Base-by-base conservation (phyloP, 225 moss, liverwort and hornwort species). In the Pleurozium schreberi region DNA sequence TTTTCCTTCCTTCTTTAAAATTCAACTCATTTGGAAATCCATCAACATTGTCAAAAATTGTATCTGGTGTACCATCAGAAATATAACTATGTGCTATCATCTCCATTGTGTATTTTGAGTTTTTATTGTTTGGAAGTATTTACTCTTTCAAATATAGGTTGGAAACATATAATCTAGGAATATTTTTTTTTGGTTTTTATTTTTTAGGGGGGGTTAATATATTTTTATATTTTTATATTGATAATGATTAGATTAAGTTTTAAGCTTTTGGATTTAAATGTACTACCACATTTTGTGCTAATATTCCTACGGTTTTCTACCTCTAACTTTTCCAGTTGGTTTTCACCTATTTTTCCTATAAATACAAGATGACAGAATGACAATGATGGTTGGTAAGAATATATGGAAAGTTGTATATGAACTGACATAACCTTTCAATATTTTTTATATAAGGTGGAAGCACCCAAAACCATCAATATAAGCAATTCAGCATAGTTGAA, bases 41-140 rank as follows among this genome's bases (percentile, higher is more conserved):
- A 83, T 90, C 88, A 42, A 71, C 23, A 21, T 83, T 77, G 12
- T 90, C 90, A 86, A 88, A 83, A 50, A 83, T 63, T 71, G 71
- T 59, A 8, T 90, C 38, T 12, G 15, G 83, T 50, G 83, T 47
- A 86, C 90, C 59, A 83, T 90, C 52, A 0, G 79, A 90, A 70
- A 88, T 90, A 8, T 90, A 92, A 42, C 92, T 92, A 88, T 92
- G 88, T 20, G 92, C 92, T 88, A 90, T 92, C 92, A 92, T 92
- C 31, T 92, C 92, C 92, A 92, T 92, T 71, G 11, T 83, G 4
- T 27, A 3, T 45, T 62, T 77, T 43, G 0, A n/a, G 8, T 4
- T 43, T 50, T 68, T 18, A 14, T 20, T 40, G 1, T 42, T 68
- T 60, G 18, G 5, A 66, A 43, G 6, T 76, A 52, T 3, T 23